A percentile compares a stretch with the other conserved stretches of the same genome.
These are phyloP conservation scores for Fagopyrum homotropicum DNA, from an alignment of 148 eudicot genomes.

Conservation along the genomic window DNA sequence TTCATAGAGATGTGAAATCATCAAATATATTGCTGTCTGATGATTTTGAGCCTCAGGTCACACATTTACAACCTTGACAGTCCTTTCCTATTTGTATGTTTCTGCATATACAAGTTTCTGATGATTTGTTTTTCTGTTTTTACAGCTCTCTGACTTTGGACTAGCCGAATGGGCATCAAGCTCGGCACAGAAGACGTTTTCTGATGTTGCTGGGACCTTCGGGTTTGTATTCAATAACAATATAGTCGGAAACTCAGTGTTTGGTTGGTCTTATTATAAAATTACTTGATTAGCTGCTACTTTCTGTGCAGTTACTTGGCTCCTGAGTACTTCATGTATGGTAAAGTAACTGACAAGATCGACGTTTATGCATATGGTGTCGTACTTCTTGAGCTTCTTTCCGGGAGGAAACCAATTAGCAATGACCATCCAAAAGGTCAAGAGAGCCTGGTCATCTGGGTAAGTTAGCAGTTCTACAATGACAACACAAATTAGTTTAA, in stretches of 20 bases:
- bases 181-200: conserved; percentile 45
- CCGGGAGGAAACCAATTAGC: conserved; percentile 86
- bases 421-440: conserved; percentile 64
- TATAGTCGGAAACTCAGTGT: too few relatives aligned
- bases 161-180: conserved; percentile 68
- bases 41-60: conserved; percentile 88
- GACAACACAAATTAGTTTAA: too few relatives aligned
- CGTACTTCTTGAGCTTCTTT: conserved; percentile 97
- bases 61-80: not conserved
- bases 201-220: conserved; percentile 90
- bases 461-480: conserved; percentile 22
- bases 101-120: conserved; percentile 9
- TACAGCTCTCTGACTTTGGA: conserved; percentile 93
- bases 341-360: conserved; percentile 69
- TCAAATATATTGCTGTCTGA: conserved; percentile 81
- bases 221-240: conserved; percentile 52
- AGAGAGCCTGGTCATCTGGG: conserved; percentile 97
- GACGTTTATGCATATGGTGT: conserved; percentile 97
- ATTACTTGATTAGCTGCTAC: not conserved
- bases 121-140: conserved; percentile 11
- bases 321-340: conserved; percentile 96
- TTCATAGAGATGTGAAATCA: conserved; percentile 95
- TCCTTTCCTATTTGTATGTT: not conserved
- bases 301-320: conserved; percentile 72
- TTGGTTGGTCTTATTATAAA: too few relatives aligned